Base-by-base conservation (phyloP, 768 basidiomycete genomes). In the Hypsizygus marmoreus region DNA sequence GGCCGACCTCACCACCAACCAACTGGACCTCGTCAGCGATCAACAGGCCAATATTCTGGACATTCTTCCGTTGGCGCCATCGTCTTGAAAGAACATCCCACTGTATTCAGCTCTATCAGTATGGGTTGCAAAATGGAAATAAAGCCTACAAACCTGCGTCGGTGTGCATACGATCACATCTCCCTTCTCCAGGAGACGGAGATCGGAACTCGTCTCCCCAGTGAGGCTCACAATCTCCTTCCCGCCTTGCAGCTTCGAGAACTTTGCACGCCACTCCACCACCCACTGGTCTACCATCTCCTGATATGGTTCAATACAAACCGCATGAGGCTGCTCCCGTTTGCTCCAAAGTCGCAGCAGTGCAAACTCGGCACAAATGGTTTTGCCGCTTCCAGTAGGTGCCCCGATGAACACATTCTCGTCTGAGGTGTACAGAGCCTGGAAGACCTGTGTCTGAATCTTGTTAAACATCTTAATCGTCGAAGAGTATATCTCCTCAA, bases 391-490 rank as follows among this genome's bases (percentile, higher is more conserved):
- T 17, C 97, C 95, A 0, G 97, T 94, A 0, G 97, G 95, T 0
- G 95, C 97, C 14, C 94, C 95, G 45, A 99, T 84, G 61, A 98
- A 95, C 31, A 95, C 87, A 57, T 95, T 98, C 60, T 98, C 97
- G 59, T 97, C 95, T 0, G 92, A 86, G 0, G 91, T 93, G 64
- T 97, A 99, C 0, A 99, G 75, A 0, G 95, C 95, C 57, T 97
- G 94, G 86, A 99, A 98, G 34, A 97, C 95, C 67, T 98, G 97
- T 0, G 93, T 98, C 63, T 98, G 97, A 50, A 98, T 97, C 68
- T 97, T 99, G 80, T 98, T 98, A 76, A 97, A 98, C 0, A 82
- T 84, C 50, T 82, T 76, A 53, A 98, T 84, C 0, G 81, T 81
- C 13, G 77, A 80, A 1, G 83, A 80, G 64, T 97, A 99, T 32